Percentiles rank a stretch among this genome's conserved stretches.
Conservation (phyloP, 768 basidiomycete species). For the Polyporus arcularius region DNA sequence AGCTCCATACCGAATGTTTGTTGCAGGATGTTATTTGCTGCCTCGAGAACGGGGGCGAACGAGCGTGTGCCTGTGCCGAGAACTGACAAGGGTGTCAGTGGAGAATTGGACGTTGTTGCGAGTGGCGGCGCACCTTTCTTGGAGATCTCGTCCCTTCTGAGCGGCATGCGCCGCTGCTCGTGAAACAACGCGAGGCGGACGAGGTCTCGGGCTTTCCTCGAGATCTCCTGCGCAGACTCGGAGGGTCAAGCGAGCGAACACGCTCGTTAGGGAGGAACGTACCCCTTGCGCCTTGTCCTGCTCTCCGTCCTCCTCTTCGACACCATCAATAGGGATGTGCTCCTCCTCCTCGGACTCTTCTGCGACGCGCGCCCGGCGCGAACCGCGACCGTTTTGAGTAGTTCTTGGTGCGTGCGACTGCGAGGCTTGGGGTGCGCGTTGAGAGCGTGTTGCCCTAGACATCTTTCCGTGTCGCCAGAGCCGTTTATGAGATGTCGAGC, state of each 20-base stretch:
- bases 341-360: conserved; percentile 36
- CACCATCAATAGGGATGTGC: conserved; percentile 35
- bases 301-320: conserved; percentile 33
- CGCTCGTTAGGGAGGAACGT: conserved; percentile 21
- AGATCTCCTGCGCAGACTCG: conserved; percentile 49
- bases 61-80: conserved; percentile 49
- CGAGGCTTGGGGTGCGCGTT: conserved; percentile 37
- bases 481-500: background rate
- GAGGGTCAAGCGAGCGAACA: conserved; percentile 15
- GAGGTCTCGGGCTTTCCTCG: conserved; percentile 68
- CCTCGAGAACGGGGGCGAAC: conserved; percentile 64
- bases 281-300: conserved; percentile 22
- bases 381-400: conserved; percentile 26
- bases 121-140: conserved; percentile 63
- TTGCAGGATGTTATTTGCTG: conserved; percentile 65
- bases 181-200: conserved; percentile 81
- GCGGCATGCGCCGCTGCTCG: conserved; percentile 65
- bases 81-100: conserved; percentile 42
- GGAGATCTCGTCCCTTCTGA: conserved; percentile 82
- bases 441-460: conserved; percentile 42
- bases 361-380: conserved; percentile 32
- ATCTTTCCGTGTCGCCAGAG: conserved; percentile 17
- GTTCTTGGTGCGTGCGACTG: conserved; percentile 42
- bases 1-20: conserved; percentile 83
- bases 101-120: background rate